Percentiles rank a stretch among this genome's conserved stretches.
These are phyloP conservation scores for Globisporangium perplexum DNA, from an alignment of 352 stramenopile species.

Conservation along the genomic window DNA sequence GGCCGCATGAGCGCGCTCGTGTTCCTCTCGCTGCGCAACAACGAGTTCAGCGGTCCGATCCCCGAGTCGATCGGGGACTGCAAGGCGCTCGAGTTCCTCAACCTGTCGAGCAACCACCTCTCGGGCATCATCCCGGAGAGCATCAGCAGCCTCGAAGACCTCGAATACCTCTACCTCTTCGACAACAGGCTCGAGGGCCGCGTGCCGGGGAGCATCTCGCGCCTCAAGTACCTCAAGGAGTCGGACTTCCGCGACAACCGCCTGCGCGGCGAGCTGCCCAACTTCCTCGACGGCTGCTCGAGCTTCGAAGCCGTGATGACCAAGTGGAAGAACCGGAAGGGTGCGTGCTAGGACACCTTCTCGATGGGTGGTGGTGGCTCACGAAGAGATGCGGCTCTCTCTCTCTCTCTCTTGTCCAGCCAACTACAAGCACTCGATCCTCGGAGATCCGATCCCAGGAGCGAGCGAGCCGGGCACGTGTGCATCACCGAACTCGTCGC, in stretches of 20 bases:
- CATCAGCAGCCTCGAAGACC: slow-evolving; percentile 65
- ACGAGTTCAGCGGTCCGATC: slow-evolving; percentile 61
- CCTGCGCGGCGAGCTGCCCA: slow-evolving; percentile 64
- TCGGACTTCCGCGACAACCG: slow-evolving; percentile 79
- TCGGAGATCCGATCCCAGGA: slow-evolving; percentile 58
- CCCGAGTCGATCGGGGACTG: slow-evolving; percentile 63
- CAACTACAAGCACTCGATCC: slow-evolving; percentile 63
- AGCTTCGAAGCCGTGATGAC: slow-evolving; percentile 74
- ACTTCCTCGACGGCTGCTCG: slow-evolving; percentile 76
- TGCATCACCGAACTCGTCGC: slow-evolving; percentile 22
- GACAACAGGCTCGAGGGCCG: slow-evolving; percentile 72
- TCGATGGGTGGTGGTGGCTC: too few relatives aligned
- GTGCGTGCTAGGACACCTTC: too few relatives aligned
- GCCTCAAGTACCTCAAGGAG: slow-evolving; percentile 77
- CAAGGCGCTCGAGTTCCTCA: slow-evolving; percentile 80
- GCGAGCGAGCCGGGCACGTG: slow-evolving; percentile 20
- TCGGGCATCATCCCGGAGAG: slow-evolving; percentile 60
- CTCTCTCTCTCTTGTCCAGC: slow-evolving; percentile 21
- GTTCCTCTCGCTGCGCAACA: slow-evolving; percentile 84
- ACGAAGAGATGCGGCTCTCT: too few relatives aligned
- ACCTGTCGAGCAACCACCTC: slow-evolving; percentile 79
- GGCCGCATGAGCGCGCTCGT: slow-evolving; percentile 61
- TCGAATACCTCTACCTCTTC: slow-evolving; percentile 85
- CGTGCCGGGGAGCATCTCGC: slow-evolving; percentile 57
- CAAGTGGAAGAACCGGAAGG: slow-evolving; percentile 82